Conservation (phyloP, 2,329 filamentous ascomycete genomes). For the Verticillium klebahnii region DNA sequence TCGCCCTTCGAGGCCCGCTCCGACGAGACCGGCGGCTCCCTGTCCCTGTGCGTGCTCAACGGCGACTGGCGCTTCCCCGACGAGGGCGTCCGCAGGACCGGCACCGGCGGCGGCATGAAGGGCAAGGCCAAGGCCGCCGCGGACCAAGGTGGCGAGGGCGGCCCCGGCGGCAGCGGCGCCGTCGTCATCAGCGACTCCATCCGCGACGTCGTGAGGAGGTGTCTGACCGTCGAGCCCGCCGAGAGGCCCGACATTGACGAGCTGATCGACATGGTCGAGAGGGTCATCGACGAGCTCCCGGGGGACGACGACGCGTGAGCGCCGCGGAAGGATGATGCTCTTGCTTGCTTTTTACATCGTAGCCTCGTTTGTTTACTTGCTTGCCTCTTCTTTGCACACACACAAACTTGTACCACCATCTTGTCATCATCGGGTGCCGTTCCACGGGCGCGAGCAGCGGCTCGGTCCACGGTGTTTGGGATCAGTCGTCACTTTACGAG, state of each 20-base stretch:
- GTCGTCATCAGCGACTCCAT: conserved; percentile 70
- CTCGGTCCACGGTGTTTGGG: neutral
- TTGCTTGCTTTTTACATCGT: neutral
- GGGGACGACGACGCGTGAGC: conserved; percentile 41
- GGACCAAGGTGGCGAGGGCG: conserved; percentile 15
- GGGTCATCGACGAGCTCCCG: conserved; percentile 62
- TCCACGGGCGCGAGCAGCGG: neutral
- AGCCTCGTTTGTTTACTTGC: neutral
- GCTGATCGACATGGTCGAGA: conserved; percentile 73
- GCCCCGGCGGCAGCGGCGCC: conserved; percentile 19
- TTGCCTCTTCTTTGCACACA: neutral
- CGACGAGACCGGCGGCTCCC: conserved; percentile 90
- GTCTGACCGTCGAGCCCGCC: conserved; percentile 78
- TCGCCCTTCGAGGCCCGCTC: conserved; percentile 93
- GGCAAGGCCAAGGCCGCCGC: conserved; percentile 16
- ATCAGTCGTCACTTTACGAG: neutral
- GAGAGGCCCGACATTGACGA: conserved; percentile 86
- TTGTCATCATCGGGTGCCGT: neutral
- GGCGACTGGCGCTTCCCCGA: conserved; percentile 97
- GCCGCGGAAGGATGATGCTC: neutral
- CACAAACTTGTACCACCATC: neutral
- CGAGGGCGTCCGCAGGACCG: conserved; percentile 56
- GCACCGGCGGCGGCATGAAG: conserved; percentile 26
- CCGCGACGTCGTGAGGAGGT: conserved; percentile 81
- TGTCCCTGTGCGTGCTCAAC: conserved; percentile 87